Conservation (phyloP, 2,329 filamentous ascomycete genomes). For the Sordariomycetes sp. region DNA sequence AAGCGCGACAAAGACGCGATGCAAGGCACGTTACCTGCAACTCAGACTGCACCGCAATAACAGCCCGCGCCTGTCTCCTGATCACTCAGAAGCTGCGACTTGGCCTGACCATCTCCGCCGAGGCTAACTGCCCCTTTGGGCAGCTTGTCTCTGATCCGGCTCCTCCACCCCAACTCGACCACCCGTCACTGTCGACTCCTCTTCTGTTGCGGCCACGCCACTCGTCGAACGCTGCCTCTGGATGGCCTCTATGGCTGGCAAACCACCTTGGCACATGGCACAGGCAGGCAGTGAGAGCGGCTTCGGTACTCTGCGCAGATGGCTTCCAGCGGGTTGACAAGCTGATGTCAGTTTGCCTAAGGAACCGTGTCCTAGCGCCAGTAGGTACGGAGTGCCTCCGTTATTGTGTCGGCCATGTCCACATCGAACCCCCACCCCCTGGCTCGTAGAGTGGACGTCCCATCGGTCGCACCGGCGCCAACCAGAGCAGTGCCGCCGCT, state of each 20-base stretch:
- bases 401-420: too few relatives aligned
- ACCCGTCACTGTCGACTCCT: neutral
- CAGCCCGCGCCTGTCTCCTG: neutral
- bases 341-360: too few relatives aligned
- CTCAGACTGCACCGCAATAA: neutral
- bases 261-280: neutral
- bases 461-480: too few relatives aligned
- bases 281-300: neutral
- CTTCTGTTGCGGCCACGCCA: neutral
- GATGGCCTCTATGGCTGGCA: neutral
- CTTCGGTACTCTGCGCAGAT: neutral
- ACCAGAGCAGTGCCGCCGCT: too few relatives aligned
- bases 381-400: too few relatives aligned
- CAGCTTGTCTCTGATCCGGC: neutral
- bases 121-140: conserved; percentile 1
- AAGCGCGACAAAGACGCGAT: neutral
- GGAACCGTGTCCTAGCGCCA: too few relatives aligned
- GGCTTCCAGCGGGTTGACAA: too few relatives aligned
- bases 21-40: neutral
- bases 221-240: neutral
- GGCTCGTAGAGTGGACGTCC: too few relatives aligned
- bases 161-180: neutral
- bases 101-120: neutral
- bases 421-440: too few relatives aligned
- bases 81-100: neutral